Evolutionary conservation across 352 stramenopile species (phyloP).

Genomic region (Albugo laibachii): DNA sequence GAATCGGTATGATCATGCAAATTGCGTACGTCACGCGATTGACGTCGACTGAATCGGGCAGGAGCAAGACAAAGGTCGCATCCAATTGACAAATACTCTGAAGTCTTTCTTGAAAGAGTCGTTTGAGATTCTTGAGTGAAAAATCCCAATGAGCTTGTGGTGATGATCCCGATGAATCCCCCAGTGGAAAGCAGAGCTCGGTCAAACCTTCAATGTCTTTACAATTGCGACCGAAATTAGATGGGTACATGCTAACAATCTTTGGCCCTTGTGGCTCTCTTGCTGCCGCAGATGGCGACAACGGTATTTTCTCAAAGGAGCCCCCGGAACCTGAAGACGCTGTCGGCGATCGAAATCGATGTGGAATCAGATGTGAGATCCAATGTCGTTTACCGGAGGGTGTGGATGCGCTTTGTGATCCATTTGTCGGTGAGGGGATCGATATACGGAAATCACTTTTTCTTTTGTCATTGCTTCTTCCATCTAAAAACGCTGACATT

Average conservation of each 20-base stretch:
- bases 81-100: constrained; percentile 37
- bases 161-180: constrained; percentile 12
- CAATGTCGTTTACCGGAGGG: too few species aligned
- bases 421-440: too few species aligned
- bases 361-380: too few species aligned
- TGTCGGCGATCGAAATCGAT: too few species aligned
- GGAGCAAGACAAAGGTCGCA: constrained; percentile 54
- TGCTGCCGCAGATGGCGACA: neutral
- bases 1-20: constrained; percentile 38
- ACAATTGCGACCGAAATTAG: constrained; percentile 19
- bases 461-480: too few species aligned
- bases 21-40: constrained; percentile 47
- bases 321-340: too few species aligned
- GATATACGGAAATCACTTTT: too few species aligned
- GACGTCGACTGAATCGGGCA: constrained; percentile 22
- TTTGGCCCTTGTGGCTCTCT: constrained; percentile 10
- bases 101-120: constrained; percentile 41
- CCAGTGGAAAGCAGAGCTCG: constrained; percentile 60
- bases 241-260: constrained; percentile 13
- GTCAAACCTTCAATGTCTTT: constrained; percentile 31
- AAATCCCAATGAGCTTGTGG: constrained; percentile 18
- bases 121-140: constrained; percentile 24
- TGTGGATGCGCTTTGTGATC: too few species aligned
- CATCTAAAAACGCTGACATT: too few species aligned
- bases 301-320: neutral